Evolutionary conservation across 768 basidiomycete genomes (phyloP).

Genomic region (Lanmaoa pseudosensibilis): DNA sequence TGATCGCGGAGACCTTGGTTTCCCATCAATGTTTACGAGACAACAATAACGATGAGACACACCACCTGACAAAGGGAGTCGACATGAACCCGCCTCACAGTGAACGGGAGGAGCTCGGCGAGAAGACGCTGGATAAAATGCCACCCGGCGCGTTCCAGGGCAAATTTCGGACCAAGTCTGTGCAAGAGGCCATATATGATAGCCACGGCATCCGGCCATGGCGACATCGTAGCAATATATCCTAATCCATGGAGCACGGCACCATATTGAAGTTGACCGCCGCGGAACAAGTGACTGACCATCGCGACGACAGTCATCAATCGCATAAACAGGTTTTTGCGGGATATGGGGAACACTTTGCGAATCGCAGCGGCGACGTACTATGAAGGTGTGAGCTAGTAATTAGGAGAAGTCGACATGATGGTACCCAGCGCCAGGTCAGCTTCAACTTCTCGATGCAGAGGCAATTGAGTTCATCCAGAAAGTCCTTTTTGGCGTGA

Average conservation of each 20-base stretch:
- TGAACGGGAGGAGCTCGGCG: conserved; percentile 3
- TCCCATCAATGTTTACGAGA: neutral
- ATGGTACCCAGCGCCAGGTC: conserved; percentile 20
- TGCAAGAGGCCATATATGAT: conserved; percentile 15
- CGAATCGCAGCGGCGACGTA: conserved; percentile 4
- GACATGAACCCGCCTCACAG: neutral
- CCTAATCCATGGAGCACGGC: conserved; percentile 5
- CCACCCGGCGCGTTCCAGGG: conserved; percentile 6
- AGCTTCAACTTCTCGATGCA: conserved; percentile 16
- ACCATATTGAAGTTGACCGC: conserved; percentile 7
- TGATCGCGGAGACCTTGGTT: conserved; percentile 15
- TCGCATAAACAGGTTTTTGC: conserved; percentile 11
- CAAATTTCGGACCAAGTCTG: conserved; percentile 20
- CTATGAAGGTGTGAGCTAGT: conserved; percentile 10
- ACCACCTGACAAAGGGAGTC: conserved; percentile 23
- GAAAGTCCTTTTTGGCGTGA: conserved; percentile 6
- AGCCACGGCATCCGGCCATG: conserved; percentile 19
- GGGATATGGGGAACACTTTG: neutral
- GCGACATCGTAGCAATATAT: conserved; percentile 16
- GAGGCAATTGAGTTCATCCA: conserved; percentile 7
- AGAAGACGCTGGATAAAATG: conserved; percentile 17
- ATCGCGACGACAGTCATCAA: conserved; percentile 19
- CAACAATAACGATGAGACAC: neutral
- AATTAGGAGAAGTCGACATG: neutral
- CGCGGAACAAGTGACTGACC: conserved; percentile 14